Percentiles rank a stretch among this genome's conserved stretches.
phyloP scores from a whole-genome alignment of 1,139 yeast species.

The Yamadazyma kanchanaburiensis region DNA sequence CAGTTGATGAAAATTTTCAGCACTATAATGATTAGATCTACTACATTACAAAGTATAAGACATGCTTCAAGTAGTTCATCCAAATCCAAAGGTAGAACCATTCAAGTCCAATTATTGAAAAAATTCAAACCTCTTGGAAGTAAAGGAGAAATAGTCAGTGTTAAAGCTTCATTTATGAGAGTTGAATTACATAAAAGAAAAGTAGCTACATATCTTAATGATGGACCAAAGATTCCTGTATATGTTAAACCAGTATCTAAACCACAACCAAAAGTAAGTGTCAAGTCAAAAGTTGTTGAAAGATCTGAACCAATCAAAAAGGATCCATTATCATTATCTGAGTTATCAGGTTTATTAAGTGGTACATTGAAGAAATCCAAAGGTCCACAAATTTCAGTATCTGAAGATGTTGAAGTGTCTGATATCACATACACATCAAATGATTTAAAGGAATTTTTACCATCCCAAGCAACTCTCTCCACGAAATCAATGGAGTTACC shows the following conservation, averaged over 20 bases:
- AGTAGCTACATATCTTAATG: constrained; percentile 68
- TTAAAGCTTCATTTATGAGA: constrained; percentile 82
- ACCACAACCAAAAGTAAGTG: constrained; percentile 1
- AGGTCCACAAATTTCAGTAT: not conserved
- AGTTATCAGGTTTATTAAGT: not conserved
- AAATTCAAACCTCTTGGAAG: constrained; percentile 63
- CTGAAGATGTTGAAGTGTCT: not conserved
- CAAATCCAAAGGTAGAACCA: not conserved
- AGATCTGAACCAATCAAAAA: not conserved
- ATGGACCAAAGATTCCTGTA: constrained; percentile 61
- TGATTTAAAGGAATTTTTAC: constrained; percentile 31
- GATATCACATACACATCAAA: constrained; percentile 20
- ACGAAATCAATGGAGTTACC: constrained; percentile 20
- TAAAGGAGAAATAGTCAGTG: constrained; percentile 69
- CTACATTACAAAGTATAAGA: too few species aligned
- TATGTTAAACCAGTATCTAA: not conserved
- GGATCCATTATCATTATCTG: not conserved
- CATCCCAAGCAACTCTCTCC: constrained; percentile 18
- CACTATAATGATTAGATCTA: too few species aligned
- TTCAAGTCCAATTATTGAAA: constrained; percentile 64
- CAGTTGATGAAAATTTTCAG: too few species aligned
- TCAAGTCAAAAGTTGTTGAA: constrained; percentile 1
- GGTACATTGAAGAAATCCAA: not conserved
- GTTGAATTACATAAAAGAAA: constrained; percentile 67
- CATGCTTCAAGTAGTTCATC: constrained; percentile 4